Evolutionary conservation across 2,329 filamentous ascomycete species (phyloP), one percentile per base, ranked within the genome.

Genomic region (Penicillium aurantiogriseum): DNA sequence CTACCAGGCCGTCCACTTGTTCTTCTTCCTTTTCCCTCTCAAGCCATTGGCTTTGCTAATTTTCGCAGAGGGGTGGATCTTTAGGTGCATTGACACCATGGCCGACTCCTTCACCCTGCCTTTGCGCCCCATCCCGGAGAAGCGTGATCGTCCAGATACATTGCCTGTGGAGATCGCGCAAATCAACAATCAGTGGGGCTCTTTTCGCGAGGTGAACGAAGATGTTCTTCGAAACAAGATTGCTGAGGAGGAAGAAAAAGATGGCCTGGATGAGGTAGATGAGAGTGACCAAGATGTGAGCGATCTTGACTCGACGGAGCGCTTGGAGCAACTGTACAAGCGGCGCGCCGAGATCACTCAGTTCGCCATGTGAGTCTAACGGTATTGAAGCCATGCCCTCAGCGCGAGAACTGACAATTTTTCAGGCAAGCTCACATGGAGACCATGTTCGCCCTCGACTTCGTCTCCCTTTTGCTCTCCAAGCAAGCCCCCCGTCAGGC

Each of bases 401-500:
- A 10, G 50, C 40, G 43, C 15, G 2, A 29, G 53, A 57, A 63
- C 51, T 51, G 36, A 51, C 36, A 13, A 19, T 15, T 19, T 55
- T 36, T 57, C 4, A 80, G 77, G 50, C 72, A 77, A 63, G 75
- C 77, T 33, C 76, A 79, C 54, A 75, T 76, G 68, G 77, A 80
- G 64, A 69, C 77, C 40, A 80, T 89, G 69, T 81, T 90, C 58
- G 86, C 88, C 7, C 85, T 95, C 67, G 91, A 96, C 72, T 90
- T 92, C 67, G 78, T 96, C 55, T 96, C 92, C 31, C 83, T 96
- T 7, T 81, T 96, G 1, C 80, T 94, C 17, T 91, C 90, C n/a
- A 92, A 92, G 71, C 85, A 94, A 69, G 81, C 81, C n/a, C 89
- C 90, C 0, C 84, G 83, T 9, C 85, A 88, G 62, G 90, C 88